Percentiles rank a stretch among this genome's conserved stretches.
Conservation (phyloP, 1,139 yeast genomes). For the Suhomyces chickasaworum region DNA sequence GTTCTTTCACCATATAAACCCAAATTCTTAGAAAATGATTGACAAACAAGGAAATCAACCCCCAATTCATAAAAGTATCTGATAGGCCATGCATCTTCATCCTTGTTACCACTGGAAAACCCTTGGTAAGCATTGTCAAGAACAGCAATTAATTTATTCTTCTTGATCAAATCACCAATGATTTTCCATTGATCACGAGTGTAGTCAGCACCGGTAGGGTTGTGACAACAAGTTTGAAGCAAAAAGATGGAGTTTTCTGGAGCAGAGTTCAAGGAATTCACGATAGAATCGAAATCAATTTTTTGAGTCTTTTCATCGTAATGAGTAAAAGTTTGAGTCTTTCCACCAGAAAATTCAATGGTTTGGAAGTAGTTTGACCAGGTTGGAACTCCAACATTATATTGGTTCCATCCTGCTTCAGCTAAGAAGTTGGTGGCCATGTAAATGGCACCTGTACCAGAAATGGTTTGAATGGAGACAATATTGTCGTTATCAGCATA, state of each 20-base stretch:
- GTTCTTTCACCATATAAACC: slow-evolving; percentile 49
- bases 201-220: slow-evolving; percentile 97
- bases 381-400: slow-evolving; percentile 42
- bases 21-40: slow-evolving; percentile 49
- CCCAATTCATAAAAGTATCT: slow-evolving; percentile 20
- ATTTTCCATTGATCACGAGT: slow-evolving; percentile 80
- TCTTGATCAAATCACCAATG: slow-evolving; percentile 35
- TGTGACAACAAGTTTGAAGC: slow-evolving; percentile 91
- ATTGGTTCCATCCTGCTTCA: slow-evolving; percentile 31
- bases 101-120: slow-evolving; percentile 25
- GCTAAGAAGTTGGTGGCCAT: slow-evolving; percentile 37
- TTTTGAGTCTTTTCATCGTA: slow-evolving; percentile 31
- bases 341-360: slow-evolving; percentile 36
- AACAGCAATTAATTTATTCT: slow-evolving; percentile 70
- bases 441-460: slow-evolving; percentile 50
- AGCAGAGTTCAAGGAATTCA: slow-evolving; percentile 32
- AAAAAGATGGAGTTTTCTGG: slow-evolving; percentile 34
- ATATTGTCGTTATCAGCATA: slow-evolving; percentile 28
- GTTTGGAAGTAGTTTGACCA: slow-evolving; percentile 47
- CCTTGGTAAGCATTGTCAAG: slow-evolving; percentile 98
- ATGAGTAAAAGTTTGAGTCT: slow-evolving; percentile 31
- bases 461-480: slow-evolving; percentile 44
- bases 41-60: slow-evolving; percentile 33
- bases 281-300: slow-evolving; percentile 34
- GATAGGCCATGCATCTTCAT: slow-evolving; percentile 28